Percentiles rank a stretch among this genome's conserved stretches.
Evolutionary conservation across 257 asterid species (phyloP).

Genomic region (Eustoma russellianum): DNA sequence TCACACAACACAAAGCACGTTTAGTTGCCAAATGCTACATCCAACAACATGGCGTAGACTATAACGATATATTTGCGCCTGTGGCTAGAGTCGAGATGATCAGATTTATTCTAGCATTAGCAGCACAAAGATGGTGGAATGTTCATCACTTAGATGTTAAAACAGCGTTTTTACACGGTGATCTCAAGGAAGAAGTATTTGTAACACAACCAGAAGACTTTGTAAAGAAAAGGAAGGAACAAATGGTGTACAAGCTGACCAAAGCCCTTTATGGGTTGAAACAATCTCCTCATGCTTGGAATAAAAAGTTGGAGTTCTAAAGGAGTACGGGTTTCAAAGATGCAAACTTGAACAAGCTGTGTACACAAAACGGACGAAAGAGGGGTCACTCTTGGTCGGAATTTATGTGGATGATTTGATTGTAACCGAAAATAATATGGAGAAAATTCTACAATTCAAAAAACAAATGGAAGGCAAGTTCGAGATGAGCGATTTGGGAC

Average conservation of each 20-base stretch:
- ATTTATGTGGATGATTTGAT: not conserved
- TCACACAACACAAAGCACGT: no score
- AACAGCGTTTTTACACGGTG: not conserved
- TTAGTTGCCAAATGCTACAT: no score
- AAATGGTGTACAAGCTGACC: not conserved
- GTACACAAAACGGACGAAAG: not conserved
- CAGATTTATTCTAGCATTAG: not conserved
- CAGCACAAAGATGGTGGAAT: not conserved
- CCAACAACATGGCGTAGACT: no score
- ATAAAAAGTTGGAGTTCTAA: conserved; percentile 6
- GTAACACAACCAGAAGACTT: not conserved
- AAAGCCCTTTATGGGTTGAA: conserved; percentile 1
- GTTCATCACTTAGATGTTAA: conserved; percentile 1
- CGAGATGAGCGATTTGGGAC: not conserved
- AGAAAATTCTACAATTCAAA: not conserved
- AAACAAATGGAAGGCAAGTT: not conserved
- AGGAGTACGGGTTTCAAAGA: conserved; percentile 4
- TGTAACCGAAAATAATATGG: not conserved
- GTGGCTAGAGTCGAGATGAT: not conserved
- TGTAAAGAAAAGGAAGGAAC: not conserved
- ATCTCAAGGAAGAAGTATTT: not conserved
- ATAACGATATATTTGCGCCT: no score
- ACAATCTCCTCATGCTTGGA: conserved; percentile 13
- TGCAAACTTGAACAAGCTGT: conserved; percentile 4
- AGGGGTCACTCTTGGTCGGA: conserved; percentile 4